Evolutionary conservation across 1,139 yeast genomes (phyloP), one percentile per base, ranked within the genome.

Genomic region (Nakaseomyces bracarensis): DNA sequence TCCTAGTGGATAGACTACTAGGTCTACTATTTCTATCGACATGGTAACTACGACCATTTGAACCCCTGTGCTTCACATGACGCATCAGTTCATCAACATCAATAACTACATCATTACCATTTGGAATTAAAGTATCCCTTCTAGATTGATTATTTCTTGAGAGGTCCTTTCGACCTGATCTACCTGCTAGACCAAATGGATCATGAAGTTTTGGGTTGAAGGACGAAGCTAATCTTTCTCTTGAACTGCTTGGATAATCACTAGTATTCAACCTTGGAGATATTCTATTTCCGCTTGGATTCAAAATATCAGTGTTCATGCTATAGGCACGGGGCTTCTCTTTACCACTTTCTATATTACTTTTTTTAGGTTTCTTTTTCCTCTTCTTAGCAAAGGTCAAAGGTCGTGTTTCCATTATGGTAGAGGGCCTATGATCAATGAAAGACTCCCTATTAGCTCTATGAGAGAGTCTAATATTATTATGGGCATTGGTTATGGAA

Each of bases 361-460:
- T 28, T 33, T 49, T 46, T 34, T 43, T 47, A 5, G 51, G 41
- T n/a, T 14, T 26, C 13, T 18, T 18, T 9, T 19, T n/a, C 16
- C 19, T 34, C 34, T 40, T 35, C 36, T 21, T 19, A 23, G 35
- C 33, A 20, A 18, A 25, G 37, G 39, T 25, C 15, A 19, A 21
- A 30, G 40, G 35, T 40, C 41, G 20, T 23, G 36, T 38, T 35
- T 40, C 36, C 38, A 35, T 3, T 4, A 41, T 41, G 40, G 52
- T 43, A 1, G 59, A 48, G 3, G 60, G 63, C 45, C 65, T 53
- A 44, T 61, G 65, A 40, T 60, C 65, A 18, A 60, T 55, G 30
- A 53, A 60, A 4, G 55, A 49, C 10, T 52, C 45, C 21, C 25
- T 54, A 28, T 53, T 56, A 7, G 26, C 13, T 13, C 36, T 33